Percentiles rank a stretch among this genome's conserved stretches.
These are phyloP conservation scores for Medicago truncatula DNA, from an alignment of 306 rosid genomes.

Conservation along the genomic window MtrunA17r5.0-ANR NC_053048.1:30402501-30403000, in stretches of 20 bases:
- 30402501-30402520: slow-evolving; percentile 44
- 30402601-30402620: slow-evolving; percentile 44
- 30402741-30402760: slow-evolving; percentile 53
- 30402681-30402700: slow-evolving; percentile 62
- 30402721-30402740: slow-evolving; percentile 52
- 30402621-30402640: slow-evolving; percentile 62
- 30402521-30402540: slow-evolving; percentile 56
- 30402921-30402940: background rate
- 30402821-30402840: background rate
- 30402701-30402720: slow-evolving; percentile 61
- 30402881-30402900: background rate
- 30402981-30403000: background rate
- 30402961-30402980: background rate
- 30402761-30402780: slow-evolving; percentile 64
- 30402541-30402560: slow-evolving; percentile 56
- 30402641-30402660: slow-evolving; percentile 62
- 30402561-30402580: slow-evolving; percentile 57
- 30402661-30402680: slow-evolving; percentile 58
- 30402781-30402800: slow-evolving; percentile 73
- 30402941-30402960: background rate
- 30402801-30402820: slow-evolving; percentile 47
- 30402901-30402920: background rate
- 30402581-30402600: slow-evolving; percentile 52
- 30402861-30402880: too few species aligned
- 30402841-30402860: too few species aligned